These are phyloP conservation scores for Annulohypoxylon truncatum DNA, from an alignment of 2,329 filamentous ascomycete genomes.

Conservation along the genomic window DNA sequence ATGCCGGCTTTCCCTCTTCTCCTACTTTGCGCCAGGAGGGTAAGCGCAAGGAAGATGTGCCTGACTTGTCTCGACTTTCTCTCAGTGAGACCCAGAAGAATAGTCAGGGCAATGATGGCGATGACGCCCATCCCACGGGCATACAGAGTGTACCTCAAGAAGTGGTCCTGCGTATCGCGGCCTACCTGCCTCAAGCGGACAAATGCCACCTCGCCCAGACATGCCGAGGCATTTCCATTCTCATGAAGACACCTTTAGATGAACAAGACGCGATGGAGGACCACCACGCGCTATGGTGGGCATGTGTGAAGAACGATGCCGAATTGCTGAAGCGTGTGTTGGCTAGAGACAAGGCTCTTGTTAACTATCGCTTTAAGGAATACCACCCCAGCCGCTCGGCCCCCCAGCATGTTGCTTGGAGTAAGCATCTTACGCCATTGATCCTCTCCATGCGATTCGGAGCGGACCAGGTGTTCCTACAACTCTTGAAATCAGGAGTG, in stretches of 20 bases:
- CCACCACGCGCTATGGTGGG: slow-evolving; percentile 25
- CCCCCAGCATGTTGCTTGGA: background rate
- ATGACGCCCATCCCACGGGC: background rate
- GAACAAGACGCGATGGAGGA: slow-evolving; percentile 15
- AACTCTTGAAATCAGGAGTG: slow-evolving; percentile 1
- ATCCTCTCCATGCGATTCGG: slow-evolving; percentile 6
- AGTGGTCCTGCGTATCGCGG: background rate
- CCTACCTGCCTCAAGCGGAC: slow-evolving; percentile 10
- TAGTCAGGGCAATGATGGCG: background rate
- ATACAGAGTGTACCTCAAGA: slow-evolving; percentile 6
- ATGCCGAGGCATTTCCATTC: background rate
- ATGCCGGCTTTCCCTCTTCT: background rate
- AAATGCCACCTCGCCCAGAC: slow-evolving; percentile 12
- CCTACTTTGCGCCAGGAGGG: background rate
- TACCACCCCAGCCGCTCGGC: background rate
- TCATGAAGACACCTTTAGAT: background rate
- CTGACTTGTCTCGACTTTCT: background rate
- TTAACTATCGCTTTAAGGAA: slow-evolving; percentile 10
- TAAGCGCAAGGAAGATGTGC: background rate
- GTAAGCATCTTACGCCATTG: slow-evolving; percentile 3
- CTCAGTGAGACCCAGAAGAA: background rate
- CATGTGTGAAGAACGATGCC: background rate
- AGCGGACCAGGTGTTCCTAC: background rate
- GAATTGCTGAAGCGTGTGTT: background rate
- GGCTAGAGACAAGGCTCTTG: background rate